Conservation (phyloP, 2,329 filamentous ascomycete species). For the Cladophialophora psammophila region DNA sequence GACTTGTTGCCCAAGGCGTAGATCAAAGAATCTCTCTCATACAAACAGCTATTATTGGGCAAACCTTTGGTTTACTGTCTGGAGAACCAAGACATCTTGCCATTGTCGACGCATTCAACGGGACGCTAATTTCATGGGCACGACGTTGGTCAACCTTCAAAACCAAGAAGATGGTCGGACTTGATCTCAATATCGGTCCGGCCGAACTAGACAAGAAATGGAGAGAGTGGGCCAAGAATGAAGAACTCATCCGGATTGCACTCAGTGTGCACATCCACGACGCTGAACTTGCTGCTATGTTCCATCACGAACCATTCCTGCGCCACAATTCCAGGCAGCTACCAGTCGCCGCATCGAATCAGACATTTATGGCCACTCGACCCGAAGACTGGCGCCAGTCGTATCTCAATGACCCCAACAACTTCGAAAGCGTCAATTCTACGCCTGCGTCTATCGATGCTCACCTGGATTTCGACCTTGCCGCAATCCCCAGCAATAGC, state of each 20-base stretch:
- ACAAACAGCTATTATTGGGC: constrained; percentile 44
- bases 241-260: constrained; percentile 43
- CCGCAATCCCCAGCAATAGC: constrained; percentile 29
- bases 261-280: constrained; percentile 39
- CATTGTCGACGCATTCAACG: constrained; percentile 45
- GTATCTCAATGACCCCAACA: constrained; percentile 34
- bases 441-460: constrained; percentile 33
- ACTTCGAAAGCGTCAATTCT: constrained; percentile 23
- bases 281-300: constrained; percentile 40
- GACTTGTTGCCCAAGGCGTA: constrained; percentile 37
- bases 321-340: constrained; percentile 34
- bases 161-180: constrained; percentile 36
- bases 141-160: constrained; percentile 39
- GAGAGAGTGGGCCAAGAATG: constrained; percentile 42
- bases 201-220: constrained; percentile 37
- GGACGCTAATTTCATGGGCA: constrained; percentile 44
- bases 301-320: constrained; percentile 36
- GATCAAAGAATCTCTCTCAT: constrained; percentile 40
- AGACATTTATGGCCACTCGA: constrained; percentile 32
- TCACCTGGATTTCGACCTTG: constrained; percentile 32
- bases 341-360: constrained; percentile 32
- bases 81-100: constrained; percentile 42
- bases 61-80: constrained; percentile 44
- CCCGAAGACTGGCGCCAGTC: constrained; percentile 35
- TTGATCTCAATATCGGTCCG: constrained; percentile 24